Base-by-base conservation (phyloP, 1,284 basidiomycete genomes). In the Acaromyces ingoldii region DNA sequence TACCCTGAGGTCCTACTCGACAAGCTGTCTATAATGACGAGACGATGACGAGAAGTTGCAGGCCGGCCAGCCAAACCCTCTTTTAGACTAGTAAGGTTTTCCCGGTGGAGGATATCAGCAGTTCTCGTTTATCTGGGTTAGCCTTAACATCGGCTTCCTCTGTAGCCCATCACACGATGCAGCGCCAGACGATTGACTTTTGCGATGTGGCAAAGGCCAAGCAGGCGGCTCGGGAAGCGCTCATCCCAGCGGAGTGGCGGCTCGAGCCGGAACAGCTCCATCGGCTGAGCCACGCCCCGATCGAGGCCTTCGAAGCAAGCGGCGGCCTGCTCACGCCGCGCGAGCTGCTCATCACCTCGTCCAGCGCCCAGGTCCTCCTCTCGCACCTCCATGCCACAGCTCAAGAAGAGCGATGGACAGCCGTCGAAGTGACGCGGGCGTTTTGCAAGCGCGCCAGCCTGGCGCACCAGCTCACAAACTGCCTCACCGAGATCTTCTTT, bases 381-480 rank as follows among this genome's bases (percentile, higher is more conserved):
- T 19, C 21, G 7, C 38, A 40, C 17, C 38, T 40, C 28, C 38
- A 40, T 17, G 21, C 38, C 7, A 19, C 28, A 7, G 9, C 21
- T 9, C 13, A 40, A 25, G 9, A 40, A 19, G 9, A 7, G 7
- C 7, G 38, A 19, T 40, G 38, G 38, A 45, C 42, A 4, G 30
- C 42, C 2, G 22, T 28, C 13, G 42, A 45, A 34, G 42, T 45
- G 11, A 45, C 42, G 3, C 30, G 29, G 2, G 63, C 63, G 3
- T 65, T 65, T 30, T 40, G 57, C 11, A 47, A 55, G 2, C 49
- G 58, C 6, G 63, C 61, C 0, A 54, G 55, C 22, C 38, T 65
- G 3, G 60, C 60, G 1, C 60, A 65, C n/a, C 58, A 63, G 30
- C 39, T 60, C 7, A 57, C 51, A 19, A 62, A 62, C 47, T 65